These are phyloP conservation scores for Hirschioporus abietinus DNA, from an alignment of 768 basidiomycete genomes.

Conservation along the genomic window DNA sequence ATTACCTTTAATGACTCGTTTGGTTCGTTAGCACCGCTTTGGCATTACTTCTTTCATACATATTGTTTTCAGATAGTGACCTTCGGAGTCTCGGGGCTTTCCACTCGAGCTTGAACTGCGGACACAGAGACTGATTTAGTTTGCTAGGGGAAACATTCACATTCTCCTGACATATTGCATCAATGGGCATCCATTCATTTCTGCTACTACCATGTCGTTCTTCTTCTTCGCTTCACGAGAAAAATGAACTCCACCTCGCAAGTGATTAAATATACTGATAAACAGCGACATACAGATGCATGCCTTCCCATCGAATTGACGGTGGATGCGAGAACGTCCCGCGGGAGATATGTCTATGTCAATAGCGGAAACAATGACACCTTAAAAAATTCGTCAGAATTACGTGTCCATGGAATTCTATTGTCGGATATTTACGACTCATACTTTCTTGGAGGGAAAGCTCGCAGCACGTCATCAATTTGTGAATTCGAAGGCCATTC, in stretches of 20 bases:
- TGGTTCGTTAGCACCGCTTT: background rate
- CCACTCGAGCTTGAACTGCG: background rate
- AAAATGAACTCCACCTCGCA: background rate
- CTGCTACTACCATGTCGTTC: background rate
- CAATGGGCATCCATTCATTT: background rate
- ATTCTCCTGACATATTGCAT: background rate
- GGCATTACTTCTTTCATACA: background rate
- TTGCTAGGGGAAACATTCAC: background rate
- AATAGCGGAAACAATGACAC: background rate
- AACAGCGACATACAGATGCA: background rate
- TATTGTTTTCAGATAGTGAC: background rate
- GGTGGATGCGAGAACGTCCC: background rate
- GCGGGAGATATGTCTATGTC: background rate
- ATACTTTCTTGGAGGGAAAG: background rate
- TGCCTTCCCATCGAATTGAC: background rate
- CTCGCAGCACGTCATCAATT: background rate
- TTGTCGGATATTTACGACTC: background rate
- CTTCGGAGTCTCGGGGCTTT: background rate
- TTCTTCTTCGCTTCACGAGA: too few relatives aligned
- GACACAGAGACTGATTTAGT: background rate
- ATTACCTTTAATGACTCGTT: background rate
- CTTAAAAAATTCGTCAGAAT: background rate
- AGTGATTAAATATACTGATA: background rate
- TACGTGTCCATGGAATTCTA: background rate
- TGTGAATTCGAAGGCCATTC: background rate